These are phyloP conservation scores for Crithidia brevicula DNA, from an alignment of 208 protist species.

Conservation along the genomic window DNA sequence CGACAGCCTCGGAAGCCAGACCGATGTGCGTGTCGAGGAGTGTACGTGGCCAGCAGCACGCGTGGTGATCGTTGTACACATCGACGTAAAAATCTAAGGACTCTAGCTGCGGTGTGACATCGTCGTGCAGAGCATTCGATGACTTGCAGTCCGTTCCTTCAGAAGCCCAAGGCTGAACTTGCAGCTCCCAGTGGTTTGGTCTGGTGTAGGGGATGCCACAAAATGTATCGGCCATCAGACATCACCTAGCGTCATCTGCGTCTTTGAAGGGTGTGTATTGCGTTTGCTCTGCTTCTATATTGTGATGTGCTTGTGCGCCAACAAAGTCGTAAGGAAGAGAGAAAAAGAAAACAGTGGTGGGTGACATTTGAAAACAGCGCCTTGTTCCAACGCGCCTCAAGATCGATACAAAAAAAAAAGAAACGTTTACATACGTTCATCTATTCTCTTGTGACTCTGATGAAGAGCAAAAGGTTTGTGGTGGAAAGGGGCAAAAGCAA, in stretches of 20 bases:
- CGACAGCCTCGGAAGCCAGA: constrained; percentile 5
- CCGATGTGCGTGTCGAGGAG: constrained; percentile 43
- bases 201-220: constrained; percentile 27
- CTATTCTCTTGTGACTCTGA: too few species aligned
- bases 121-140: not conserved
- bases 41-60: constrained; percentile 67
- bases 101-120: constrained; percentile 11
- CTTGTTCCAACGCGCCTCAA: too few species aligned
- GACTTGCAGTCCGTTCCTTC: not conserved
- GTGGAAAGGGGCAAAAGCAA: constrained; percentile 7
- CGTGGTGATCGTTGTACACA: constrained; percentile 42
- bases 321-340: not conserved
- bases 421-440: too few species aligned
- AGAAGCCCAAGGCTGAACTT: not conserved
- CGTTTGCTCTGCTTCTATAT: not conserved
- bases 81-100: constrained; percentile 27
- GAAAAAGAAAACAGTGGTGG: constrained; percentile 12
- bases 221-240: too few species aligned
- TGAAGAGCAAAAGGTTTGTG: constrained; percentile 1
- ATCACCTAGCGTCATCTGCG: too few species aligned
- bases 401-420: constrained; percentile 14
- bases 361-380: too few species aligned
- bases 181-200: constrained; percentile 26
- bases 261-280: too few species aligned
- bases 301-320: too few species aligned